Evolutionary conservation across 2,329 filamentous ascomycete genomes (phyloP).

Genomic region (Dendrostoma leiphaemia): DNA sequence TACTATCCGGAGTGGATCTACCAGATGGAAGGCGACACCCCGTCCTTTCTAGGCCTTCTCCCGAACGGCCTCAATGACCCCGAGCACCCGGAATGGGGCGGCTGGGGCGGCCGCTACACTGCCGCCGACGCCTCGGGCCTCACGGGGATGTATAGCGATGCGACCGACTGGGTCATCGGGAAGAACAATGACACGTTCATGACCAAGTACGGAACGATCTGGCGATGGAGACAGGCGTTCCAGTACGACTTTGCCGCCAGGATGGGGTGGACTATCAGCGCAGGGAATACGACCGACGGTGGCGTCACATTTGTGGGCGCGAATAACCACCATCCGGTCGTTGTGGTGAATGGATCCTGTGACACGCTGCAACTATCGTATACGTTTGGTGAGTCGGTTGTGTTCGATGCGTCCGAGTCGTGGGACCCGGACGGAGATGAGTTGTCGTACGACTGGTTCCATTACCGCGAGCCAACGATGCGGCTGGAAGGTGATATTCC

Average conservation of each 20-base stretch:
- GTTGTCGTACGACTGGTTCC: slow-evolving; percentile 20
- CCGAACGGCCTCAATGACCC: slow-evolving; percentile 39
- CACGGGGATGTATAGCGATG: slow-evolving; percentile 29
- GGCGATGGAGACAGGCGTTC: slow-evolving; percentile 52
- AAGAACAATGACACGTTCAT: slow-evolving; percentile 28
- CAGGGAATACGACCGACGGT: not conserved
- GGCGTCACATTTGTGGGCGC: not conserved
- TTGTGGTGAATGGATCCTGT: slow-evolving; percentile 22
- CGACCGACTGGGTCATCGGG: slow-evolving; percentile 33
- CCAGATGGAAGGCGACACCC: slow-evolving; percentile 48
- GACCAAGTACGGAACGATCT: slow-evolving; percentile 47
- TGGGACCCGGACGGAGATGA: slow-evolving; percentile 21
- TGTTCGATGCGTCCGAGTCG: slow-evolving; percentile 17
- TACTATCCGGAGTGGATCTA: slow-evolving; percentile 40
- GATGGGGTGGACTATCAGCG: slow-evolving; percentile 18
- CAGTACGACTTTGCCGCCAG: slow-evolving; percentile 39
- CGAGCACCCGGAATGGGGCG: slow-evolving; percentile 38
- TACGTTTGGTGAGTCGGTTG: slow-evolving; percentile 14
- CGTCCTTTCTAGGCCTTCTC: slow-evolving; percentile 37
- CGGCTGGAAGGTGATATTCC: not conserved
- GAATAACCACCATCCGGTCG: slow-evolving; percentile 18
- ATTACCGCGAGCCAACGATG: slow-evolving; percentile 15
- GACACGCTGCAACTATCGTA: slow-evolving; percentile 11
- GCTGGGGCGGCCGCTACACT: slow-evolving; percentile 41
- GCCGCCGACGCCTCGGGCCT: slow-evolving; percentile 21